These are phyloP conservation scores for Neurospora sp. DNA, from an alignment of 495 filamentous ascomycete species.

Conservation along the genomic window DNA sequence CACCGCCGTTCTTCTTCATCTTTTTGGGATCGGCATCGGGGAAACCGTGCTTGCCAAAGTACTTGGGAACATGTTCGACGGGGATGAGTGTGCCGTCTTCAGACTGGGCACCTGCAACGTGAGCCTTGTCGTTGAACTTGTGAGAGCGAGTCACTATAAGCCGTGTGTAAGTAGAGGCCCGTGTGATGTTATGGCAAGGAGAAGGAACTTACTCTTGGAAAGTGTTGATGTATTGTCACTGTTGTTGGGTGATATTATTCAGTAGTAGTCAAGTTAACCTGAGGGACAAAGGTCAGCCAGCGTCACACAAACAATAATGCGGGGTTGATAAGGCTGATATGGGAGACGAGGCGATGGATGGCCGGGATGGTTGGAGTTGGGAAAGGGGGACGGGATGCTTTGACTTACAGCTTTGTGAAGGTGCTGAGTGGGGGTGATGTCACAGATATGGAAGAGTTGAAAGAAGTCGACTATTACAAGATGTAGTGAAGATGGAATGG, in stretches of 20 bases:
- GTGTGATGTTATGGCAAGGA: constrained; percentile 7
- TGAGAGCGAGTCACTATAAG: constrained; percentile 82
- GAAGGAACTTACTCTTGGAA: constrained; percentile 19
- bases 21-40: constrained; percentile 77
- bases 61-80: constrained; percentile 73
- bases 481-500: neutral
- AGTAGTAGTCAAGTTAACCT: neutral
- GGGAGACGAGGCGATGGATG: constrained; percentile 3
- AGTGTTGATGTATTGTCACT: neutral
- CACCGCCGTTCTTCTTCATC: constrained; percentile 91
- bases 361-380: neutral
- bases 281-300: constrained; percentile 1
- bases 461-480: constrained; percentile 4
- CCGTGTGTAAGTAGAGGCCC: constrained; percentile 1
- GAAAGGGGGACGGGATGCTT: neutral
- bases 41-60: constrained; percentile 82
- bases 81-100: constrained; percentile 47
- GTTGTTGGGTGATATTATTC: neutral
- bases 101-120: constrained; percentile 45
- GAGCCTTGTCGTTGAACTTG: constrained; percentile 84
- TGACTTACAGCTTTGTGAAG: neutral
- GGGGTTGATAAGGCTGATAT: constrained; percentile 3
- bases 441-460: neutral
- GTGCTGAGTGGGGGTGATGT: neutral
- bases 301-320: constrained; percentile 7